A percentile compares a stretch with the other conserved stretches of the same genome.
Conservation (phyloP, 164 flowering plant species). For the Aristolochia fimbriata region DNA sequence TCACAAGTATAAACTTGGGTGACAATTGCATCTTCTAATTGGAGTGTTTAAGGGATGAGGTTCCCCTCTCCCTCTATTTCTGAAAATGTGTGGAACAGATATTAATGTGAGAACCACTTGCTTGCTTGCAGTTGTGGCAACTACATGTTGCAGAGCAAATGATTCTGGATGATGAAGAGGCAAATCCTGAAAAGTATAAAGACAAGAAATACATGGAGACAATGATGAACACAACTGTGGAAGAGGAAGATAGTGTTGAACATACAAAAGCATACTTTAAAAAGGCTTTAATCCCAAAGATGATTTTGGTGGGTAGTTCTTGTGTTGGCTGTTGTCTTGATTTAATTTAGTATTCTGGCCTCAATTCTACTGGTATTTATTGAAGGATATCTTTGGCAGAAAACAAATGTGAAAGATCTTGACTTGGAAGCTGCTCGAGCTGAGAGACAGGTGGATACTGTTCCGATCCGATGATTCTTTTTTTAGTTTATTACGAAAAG, state of each 20-base stretch:
- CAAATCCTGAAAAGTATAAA: constrained; percentile 78
- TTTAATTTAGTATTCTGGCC: background rate
- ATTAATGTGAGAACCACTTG: background rate
- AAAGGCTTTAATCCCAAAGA: constrained; percentile 49
- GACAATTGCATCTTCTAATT: background rate
- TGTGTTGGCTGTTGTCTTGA: background rate
- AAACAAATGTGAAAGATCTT: constrained; percentile 73
- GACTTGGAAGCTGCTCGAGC: constrained; percentile 86
- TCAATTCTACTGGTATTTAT: constrained; percentile 1
- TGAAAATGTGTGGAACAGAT: constrained; percentile 1
- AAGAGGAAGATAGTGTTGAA: constrained; percentile 57
- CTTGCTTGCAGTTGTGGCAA: constrained; percentile 79
- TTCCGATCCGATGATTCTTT: background rate
- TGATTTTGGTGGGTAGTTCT: constrained; percentile 41
- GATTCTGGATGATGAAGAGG: constrained; percentile 80
- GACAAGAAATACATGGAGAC: constrained; percentile 47
- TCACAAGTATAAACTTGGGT: no score
- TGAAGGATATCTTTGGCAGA: constrained; percentile 36
- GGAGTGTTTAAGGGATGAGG: background rate
- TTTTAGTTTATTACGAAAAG: background rate
- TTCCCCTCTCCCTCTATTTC: background rate
- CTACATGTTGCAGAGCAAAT: constrained; percentile 89
- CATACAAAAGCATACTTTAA: constrained; percentile 50
- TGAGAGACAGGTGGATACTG: constrained; percentile 65
- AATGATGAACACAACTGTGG: constrained; percentile 46